Percentiles rank a stretch among this genome's conserved stretches.
phyloP scores from a whole-genome alignment of 441 rosid species.

The Breynia disticha region DNA sequence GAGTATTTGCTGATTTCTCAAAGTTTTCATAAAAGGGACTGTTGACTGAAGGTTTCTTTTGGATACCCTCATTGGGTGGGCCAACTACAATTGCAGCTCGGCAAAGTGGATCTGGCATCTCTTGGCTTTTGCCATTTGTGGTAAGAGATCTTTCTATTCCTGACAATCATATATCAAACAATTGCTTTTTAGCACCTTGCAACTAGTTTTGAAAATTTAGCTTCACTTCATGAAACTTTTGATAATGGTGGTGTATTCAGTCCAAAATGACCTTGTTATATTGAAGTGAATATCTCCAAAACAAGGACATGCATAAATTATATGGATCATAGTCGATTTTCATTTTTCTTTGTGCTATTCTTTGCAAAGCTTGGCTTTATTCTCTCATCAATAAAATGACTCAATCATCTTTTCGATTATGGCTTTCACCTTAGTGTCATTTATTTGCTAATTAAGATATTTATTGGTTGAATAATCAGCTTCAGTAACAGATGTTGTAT shows the following conservation, averaged over 20 bases:
- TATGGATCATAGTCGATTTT: no score
- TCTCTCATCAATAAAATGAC: no score
- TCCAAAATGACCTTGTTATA: no score
- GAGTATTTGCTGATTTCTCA: conserved; percentile 15
- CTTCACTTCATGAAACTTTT: neutral
- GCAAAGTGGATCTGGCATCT: conserved; percentile 89
- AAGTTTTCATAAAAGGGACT: conserved; percentile 45
- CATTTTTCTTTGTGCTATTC: no score
- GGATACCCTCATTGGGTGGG: conserved; percentile 96
- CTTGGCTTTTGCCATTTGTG: conserved; percentile 96
- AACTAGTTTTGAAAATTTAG: neutral
- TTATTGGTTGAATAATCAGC: no score
- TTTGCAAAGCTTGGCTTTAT: no score
- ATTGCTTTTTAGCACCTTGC: conserved; percentile 3
- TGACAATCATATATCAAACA: conserved; percentile 2
- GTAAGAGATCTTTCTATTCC: conserved; percentile 31
- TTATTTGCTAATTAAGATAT: no score
- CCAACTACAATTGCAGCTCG: conserved; percentile 95
- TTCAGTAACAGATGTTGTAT: no score
- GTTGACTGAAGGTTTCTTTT: conserved; percentile 90
- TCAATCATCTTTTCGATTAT: no score
- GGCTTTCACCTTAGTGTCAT: no score
- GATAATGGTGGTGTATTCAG: neutral
- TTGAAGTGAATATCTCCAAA: no score
- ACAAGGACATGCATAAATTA: no score